Base-by-base conservation (phyloP, 2,329 filamentous ascomycete genomes). In the Cryphonectria japonica region DNA sequence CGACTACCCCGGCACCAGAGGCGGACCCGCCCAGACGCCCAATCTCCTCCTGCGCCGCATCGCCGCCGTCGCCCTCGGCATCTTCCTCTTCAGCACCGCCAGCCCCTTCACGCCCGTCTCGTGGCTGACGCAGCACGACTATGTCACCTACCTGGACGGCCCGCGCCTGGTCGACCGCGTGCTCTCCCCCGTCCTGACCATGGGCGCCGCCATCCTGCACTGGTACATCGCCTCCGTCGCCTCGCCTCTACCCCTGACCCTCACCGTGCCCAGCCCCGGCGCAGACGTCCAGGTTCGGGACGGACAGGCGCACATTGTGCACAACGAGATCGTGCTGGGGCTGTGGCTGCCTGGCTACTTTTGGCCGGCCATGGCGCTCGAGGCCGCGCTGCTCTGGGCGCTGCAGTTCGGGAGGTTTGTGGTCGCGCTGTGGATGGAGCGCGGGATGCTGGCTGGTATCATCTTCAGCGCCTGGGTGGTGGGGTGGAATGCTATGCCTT, bases 401-500 rank as follows among this genome's bases (percentile, higher is more conserved):
- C 16, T 72, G 22, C 50, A 37, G n/a, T 66, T 46, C 14, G 68
- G 41, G 1, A 26, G 39, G 57, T 52, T 57, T 14, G 63, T 71
- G 37, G 39, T 69, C 7, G 57, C 61, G 19, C 57, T 29, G 2
- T 57, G 70, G n/a, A 41, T 69, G 37, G 32, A 43, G 46, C 59
- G 67, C 5, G n/a, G 19, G 9, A 62, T 22, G 14, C 9, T 69
- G 32, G 67, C 50, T 14, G 67, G 59, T 3, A 22, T 69, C 13
- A 54, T 69, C 22, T 50, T 66, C 16, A 37, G 26, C 11, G 66
- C 63, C 6, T 73, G 69, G 71, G 63, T 71, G 6, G 57, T 73
- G n/a, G 71, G 71, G 13, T 73, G 69, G 71, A 73, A 73, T 34
- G 66, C 71, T 1, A 66, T 73, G 63, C 71, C 71, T 1, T 73